These are phyloP conservation scores for Rosa persica DNA, from an alignment of 306 rosid species.

Conservation along the genomic window DNA sequence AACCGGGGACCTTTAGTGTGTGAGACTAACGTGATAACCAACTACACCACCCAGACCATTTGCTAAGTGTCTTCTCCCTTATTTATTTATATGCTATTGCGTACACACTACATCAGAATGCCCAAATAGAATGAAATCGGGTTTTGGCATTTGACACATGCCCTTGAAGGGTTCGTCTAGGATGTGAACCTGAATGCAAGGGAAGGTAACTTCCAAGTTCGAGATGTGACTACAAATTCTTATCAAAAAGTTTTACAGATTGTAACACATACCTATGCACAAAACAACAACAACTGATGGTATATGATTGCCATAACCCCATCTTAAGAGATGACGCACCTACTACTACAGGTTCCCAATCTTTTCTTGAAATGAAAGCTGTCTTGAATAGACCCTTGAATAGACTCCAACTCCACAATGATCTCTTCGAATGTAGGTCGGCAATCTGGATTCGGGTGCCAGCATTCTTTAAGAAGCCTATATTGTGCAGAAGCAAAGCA, in stretches of 20 bases:
- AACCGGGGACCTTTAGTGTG: constrained; percentile 89
- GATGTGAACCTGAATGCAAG: too few species aligned
- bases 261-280: not conserved
- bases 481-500: not conserved
- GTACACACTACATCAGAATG: too few species aligned
- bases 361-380: not conserved
- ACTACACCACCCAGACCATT: constrained; percentile 64
- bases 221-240: too few species aligned
- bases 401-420: constrained; percentile 13
- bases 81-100: not conserved
- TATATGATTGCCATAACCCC: not conserved
- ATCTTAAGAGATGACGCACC: constrained; percentile 16
- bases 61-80: not conserved
- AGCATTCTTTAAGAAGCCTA: constrained; percentile 28
- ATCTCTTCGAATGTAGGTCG: constrained; percentile 26
- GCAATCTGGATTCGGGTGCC: constrained; percentile 32
- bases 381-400: constrained; percentile 1
- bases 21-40: constrained; percentile 92
- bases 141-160: too few species aligned
- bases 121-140: too few species aligned
- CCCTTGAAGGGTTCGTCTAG: too few species aligned
- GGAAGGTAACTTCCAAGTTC: too few species aligned
- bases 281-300: not conserved
- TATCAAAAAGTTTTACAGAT: too few species aligned
- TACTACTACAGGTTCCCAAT: not conserved